Conservation (phyloP, 306 rosid genomes). For the Vigna unguiculata region DNA sequence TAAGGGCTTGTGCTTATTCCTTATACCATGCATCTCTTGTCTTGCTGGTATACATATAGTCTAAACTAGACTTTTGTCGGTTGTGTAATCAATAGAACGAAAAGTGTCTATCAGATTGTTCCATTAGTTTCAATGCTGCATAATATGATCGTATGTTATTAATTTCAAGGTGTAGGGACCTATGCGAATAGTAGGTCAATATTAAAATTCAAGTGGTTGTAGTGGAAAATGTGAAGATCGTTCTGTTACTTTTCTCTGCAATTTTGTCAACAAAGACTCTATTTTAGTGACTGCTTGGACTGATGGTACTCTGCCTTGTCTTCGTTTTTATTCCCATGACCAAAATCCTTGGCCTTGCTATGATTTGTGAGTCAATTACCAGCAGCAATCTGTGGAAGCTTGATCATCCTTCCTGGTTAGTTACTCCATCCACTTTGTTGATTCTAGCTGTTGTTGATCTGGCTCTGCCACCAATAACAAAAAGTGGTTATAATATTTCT, state of each 20-base stretch:
- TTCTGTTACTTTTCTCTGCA: slow-evolving; percentile 76
- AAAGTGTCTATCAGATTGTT: slow-evolving; percentile 34
- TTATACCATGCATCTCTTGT: slow-evolving; percentile 84
- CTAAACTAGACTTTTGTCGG: slow-evolving; percentile 24
- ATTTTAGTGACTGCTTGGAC: slow-evolving; percentile 93
- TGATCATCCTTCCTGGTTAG: slow-evolving; percentile 81
- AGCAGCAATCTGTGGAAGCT: slow-evolving; percentile 56
- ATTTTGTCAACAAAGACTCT: slow-evolving; percentile 82
- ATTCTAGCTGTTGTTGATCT: slow-evolving; percentile 90
- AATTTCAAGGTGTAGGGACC: slow-evolving; percentile 73
- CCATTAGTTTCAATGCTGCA: slow-evolving; percentile 23
- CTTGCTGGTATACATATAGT: slow-evolving; percentile 72
- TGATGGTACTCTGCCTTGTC: slow-evolving; percentile 79
- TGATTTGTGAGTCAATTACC: slow-evolving; percentile 81
- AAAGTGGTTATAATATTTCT: slow-evolving; percentile 62
- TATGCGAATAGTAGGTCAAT: slow-evolving; percentile 69
- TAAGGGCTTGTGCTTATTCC: slow-evolving; percentile 75
- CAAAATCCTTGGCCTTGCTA: slow-evolving; percentile 86
- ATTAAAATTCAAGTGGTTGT: slow-evolving; percentile 62
- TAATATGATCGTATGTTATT: slow-evolving; percentile 19
- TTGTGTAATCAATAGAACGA: slow-evolving; percentile 25
- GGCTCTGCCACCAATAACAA: slow-evolving; percentile 74
- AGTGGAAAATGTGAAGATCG: slow-evolving; percentile 89
- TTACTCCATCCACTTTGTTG: slow-evolving; percentile 79
- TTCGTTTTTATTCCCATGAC: slow-evolving; percentile 72